phyloP scores from a whole-genome alignment of 2,329 filamentous ascomycete species.

The Ceratocystis alfenasii region DNA sequence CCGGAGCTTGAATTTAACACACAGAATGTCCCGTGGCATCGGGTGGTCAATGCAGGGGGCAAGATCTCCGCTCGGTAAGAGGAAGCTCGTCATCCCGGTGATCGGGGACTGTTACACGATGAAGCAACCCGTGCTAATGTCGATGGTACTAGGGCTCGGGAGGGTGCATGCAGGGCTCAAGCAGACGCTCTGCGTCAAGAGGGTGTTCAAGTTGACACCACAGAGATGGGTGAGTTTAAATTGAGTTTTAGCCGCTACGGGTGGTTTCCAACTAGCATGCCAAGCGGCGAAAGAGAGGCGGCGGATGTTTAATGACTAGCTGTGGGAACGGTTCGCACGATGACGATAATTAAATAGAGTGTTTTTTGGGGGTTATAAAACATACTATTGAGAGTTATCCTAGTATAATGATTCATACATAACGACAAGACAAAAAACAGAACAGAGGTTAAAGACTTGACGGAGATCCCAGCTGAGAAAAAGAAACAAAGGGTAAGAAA shows the following conservation, averaged over 20 bases:
- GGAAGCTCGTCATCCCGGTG: not conserved
- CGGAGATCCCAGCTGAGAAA: not conserved
- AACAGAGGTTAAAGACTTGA: not conserved
- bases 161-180: conserved; percentile 39
- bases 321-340: not conserved
- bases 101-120: too few species aligned
- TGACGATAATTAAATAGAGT: not conserved
- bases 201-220: conserved; percentile 40
- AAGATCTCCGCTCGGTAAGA: conserved; percentile 67
- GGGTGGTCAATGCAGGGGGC: conserved; percentile 80
- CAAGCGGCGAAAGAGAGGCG: not conserved
- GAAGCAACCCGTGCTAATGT: not conserved
- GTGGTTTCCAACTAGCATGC: conserved; percentile 42
- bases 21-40: conserved; percentile 82
- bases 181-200: conserved; percentile 40
- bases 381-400: not conserved
- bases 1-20: conserved; percentile 49
- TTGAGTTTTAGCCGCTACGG: conserved; percentile 42
- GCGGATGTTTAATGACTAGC: not conserved
- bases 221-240: conserved; percentile 40
- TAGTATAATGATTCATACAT: not conserved
- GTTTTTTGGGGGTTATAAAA: not conserved
- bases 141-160: conserved; percentile 34
- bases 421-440: not conserved
- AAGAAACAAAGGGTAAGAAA: not conserved